These are phyloP conservation scores for Neurospora sp. DNA, from an alignment of 2,329 filamentous ascomycete genomes.

Conservation along the genomic window DNA sequence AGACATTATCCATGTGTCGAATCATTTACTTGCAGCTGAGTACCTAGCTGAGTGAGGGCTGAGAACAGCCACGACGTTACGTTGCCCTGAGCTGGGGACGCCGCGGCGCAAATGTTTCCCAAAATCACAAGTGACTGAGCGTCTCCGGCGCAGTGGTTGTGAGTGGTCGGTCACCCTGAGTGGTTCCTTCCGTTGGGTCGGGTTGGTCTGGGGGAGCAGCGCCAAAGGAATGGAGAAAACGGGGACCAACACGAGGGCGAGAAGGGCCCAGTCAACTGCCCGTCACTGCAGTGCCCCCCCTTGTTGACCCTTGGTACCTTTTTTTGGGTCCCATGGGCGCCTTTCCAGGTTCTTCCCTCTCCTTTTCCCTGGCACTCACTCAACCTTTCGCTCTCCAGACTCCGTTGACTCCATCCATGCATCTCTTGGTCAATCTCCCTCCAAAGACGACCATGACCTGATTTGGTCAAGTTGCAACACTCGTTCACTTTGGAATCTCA, in stretches of 20 bases:
- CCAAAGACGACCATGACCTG: not conserved
- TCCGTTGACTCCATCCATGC: not conserved
- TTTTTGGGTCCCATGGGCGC: not conserved
- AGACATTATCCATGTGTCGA: not conserved
- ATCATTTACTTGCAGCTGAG: not conserved
- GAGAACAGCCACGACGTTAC: not conserved
- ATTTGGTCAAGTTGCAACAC: not conserved
- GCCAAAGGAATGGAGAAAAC: not conserved
- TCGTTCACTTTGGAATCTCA: not conserved
- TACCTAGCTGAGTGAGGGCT: not conserved
- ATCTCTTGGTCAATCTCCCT: not conserved
- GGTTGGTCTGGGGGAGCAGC: not conserved
- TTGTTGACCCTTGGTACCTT: not conserved
- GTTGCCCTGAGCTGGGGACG: not conserved
- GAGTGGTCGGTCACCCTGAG: not conserved
- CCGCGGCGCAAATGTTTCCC: not conserved
- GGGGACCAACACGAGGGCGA: not conserved
- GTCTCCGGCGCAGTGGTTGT: not conserved
- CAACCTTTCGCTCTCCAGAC: not conserved
- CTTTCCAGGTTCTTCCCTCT: constrained; percentile 2
- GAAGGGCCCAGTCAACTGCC: not conserved
- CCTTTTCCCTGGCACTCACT: constrained; percentile 1
- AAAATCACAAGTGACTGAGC: not conserved
- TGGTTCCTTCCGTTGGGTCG: not conserved
- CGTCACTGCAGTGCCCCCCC: not conserved